Conservation (phyloP, 805 yeast species). For the Candida tammaniensis region DNA sequence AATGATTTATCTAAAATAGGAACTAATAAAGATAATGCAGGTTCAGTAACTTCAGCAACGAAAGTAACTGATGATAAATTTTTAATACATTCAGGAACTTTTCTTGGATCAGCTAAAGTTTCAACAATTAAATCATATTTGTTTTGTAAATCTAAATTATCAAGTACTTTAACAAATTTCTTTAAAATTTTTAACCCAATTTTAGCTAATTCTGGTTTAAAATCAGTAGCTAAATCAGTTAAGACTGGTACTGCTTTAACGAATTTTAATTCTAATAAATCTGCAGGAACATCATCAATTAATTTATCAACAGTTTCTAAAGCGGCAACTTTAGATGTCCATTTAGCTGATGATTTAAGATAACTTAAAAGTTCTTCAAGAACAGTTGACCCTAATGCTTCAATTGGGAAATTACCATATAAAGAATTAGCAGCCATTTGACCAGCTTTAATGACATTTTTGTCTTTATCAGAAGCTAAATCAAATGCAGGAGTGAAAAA, state of each 20-base stretch:
- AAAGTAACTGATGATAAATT: slow-evolving; percentile 90
- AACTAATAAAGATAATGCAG: slow-evolving; percentile 83
- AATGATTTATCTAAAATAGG: slow-evolving; percentile 91
- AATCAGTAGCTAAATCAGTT: slow-evolving; percentile 88
- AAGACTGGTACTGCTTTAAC: slow-evolving; percentile 76
- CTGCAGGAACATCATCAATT: slow-evolving; percentile 77
- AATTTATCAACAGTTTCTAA: slow-evolving; percentile 70
- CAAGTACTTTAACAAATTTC: slow-evolving; percentile 75
- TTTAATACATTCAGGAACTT: slow-evolving; percentile 86
- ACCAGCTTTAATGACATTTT: slow-evolving; percentile 82
- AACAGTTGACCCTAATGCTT: slow-evolving; percentile 72
- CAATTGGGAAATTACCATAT: slow-evolving; percentile 67
- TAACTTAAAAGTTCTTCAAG: slow-evolving; percentile 60
- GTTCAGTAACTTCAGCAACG: slow-evolving; percentile 98
- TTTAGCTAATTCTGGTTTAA: slow-evolving; percentile 92
- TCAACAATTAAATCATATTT: slow-evolving; percentile 79
- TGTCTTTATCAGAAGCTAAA: slow-evolving; percentile 81
- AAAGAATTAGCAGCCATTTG: slow-evolving; percentile 71
- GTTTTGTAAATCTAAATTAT: slow-evolving; percentile 87
- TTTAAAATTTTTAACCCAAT: slow-evolving; percentile 73
- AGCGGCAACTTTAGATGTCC: slow-evolving; percentile 87
- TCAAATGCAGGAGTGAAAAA: slow-evolving; percentile 67
- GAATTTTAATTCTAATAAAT: slow-evolving; percentile 79
- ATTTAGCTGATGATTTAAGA: slow-evolving; percentile 80
- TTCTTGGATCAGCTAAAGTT: slow-evolving; percentile 85